phyloP scores from a whole-genome alignment of 768 basidiomycete genomes.

The Auricularia auricula-judae region DNA sequence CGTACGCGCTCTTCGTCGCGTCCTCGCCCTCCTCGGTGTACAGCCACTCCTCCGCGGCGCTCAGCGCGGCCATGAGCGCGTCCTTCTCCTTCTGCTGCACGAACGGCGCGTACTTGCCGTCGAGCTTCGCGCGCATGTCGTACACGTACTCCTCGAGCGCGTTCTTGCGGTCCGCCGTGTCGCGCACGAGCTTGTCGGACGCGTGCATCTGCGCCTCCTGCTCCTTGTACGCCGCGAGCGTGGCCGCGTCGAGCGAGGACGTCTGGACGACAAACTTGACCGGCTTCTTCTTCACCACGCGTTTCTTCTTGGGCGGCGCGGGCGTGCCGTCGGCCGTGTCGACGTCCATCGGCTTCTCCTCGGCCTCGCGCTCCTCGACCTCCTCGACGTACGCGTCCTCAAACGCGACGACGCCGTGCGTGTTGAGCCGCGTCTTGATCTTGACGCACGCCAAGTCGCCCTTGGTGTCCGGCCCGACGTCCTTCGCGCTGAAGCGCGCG shows the following conservation, averaged over 20 bases:
- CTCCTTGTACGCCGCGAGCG: slow-evolving; percentile 61
- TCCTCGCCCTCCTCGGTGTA: slow-evolving; percentile 96
- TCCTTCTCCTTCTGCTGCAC: slow-evolving; percentile 69
- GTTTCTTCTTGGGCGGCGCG: slow-evolving; percentile 64
- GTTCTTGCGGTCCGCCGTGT: slow-evolving; percentile 99
- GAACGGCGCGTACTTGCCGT: slow-evolving; percentile 72
- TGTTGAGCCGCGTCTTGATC: slow-evolving; percentile 81
- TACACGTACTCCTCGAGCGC: slow-evolving; percentile 98
- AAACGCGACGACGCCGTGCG: slow-evolving; percentile 79
- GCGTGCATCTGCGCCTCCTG: slow-evolving; percentile 83
- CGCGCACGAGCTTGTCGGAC: slow-evolving; percentile 89
- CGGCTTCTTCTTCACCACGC: slow-evolving; percentile 71
- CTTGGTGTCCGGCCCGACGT: slow-evolving; percentile 49
- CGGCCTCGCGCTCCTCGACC: slow-evolving; percentile 37
- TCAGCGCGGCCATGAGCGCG: slow-evolving; percentile 55
- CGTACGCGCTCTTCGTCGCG: slow-evolving; percentile 91
- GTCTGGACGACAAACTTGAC: slow-evolving; percentile 60
- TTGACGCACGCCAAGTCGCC: slow-evolving; percentile 78
- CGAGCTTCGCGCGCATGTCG: slow-evolving; percentile 87
- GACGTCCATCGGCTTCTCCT: slow-evolving; percentile 68
- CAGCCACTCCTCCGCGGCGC: slow-evolving; percentile 89
- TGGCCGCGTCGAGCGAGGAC: slow-evolving; percentile 49
- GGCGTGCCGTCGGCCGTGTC: slow-evolving; percentile 39
- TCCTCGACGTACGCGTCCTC: slow-evolving; percentile 75
- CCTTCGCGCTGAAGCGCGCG: slow-evolving; percentile 70